These are phyloP conservation scores for Plasmodium cynomolgi DNA, from an alignment of 169 alveolate genomes.

Conservation along the genomic window DNA sequence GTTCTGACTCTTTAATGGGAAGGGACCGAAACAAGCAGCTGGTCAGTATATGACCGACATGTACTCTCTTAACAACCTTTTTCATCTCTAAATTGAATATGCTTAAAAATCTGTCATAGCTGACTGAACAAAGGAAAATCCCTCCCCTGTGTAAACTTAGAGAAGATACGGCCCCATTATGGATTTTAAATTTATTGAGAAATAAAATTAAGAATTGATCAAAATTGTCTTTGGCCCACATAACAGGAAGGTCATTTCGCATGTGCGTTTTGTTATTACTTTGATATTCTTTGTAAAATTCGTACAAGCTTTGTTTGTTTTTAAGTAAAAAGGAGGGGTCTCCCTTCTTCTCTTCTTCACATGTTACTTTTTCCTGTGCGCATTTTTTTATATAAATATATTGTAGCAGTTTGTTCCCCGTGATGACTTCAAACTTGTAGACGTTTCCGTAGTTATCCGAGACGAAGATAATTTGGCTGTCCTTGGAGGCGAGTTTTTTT, in stretches of 20 bases:
- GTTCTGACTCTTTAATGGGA: constrained; percentile 6
- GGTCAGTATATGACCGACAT: constrained; percentile 52
- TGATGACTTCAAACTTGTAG: constrained; percentile 76
- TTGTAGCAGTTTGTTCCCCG: constrained; percentile 73
- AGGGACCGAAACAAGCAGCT: constrained; percentile 39
- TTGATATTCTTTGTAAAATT: constrained; percentile 70
- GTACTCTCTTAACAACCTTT: constrained; percentile 35
- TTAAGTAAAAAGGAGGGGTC: constrained; percentile 30
- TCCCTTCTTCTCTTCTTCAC: constrained; percentile 21
- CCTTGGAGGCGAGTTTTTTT: constrained; percentile 36
- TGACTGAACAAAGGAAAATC: constrained; percentile 74
- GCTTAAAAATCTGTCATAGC: constrained; percentile 75
- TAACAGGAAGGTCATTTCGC: constrained; percentile 52
- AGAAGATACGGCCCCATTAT: constrained; percentile 74
- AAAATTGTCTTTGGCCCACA: constrained; percentile 59
- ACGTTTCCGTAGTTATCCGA: constrained; percentile 83
- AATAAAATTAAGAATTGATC: constrained; percentile 20
- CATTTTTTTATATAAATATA: constrained; percentile 54
- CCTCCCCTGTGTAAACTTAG: constrained; percentile 78
- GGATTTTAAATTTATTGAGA: constrained; percentile 39
- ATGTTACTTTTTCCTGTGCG: constrained; percentile 27
- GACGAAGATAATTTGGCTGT: constrained; percentile 75
- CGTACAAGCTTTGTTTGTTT: constrained; percentile 48
- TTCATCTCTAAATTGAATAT: constrained; percentile 29
- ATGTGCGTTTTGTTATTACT: constrained; percentile 38